Base-by-base conservation (phyloP, 1,139 yeast genomes). In the Fermentozyma sake region DNA sequence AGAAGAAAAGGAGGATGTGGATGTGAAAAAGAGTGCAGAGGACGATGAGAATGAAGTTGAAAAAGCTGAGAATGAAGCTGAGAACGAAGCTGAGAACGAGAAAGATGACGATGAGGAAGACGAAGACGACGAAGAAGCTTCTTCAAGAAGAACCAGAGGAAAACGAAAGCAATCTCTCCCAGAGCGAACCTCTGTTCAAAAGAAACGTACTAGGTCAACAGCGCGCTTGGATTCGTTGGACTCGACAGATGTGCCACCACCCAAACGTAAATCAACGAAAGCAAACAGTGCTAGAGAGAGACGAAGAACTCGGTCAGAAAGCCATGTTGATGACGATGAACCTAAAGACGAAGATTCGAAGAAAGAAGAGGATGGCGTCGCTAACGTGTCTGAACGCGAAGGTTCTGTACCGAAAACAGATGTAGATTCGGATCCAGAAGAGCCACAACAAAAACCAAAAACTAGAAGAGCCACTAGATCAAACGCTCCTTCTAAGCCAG, bases 141-240 rank as follows among this genome's bases (percentile, higher is more conserved):
- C 21, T 6, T 20, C 28, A n/a, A 22, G 25, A 16, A 19, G 35
- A 20, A 22, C 17, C 14, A 24, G 23, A 17, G 12, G 28, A 14
- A 22, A 35, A 22, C 19, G 30, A 27, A 16, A 17, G 38, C 36
- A 28, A 40, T 22, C 18, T 10, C 19, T 15, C 31, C 12, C 30
- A 2, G 33, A 28, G 10, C 24, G 26, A 22, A 28, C 48, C 5
- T 33, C 39, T 6, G 29, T 31, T 10, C 37, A 52, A 3, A 51
- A 52, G 35, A 58, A 58, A 31, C 39, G 63, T 16, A 55, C 61
- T 2, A 40, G 63, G 15, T 50, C 54, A 1, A 33, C 41, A 4
- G 55, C 55, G 7, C 52, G 46, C 30, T 34, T 47, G 14, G 57
- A 47, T 23, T 25, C 32, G 8, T 39, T 33, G n/a, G 46, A 40